Conservation (phyloP, 352 stramenopile species). For the Globisporangium carolinianum region DNA sequence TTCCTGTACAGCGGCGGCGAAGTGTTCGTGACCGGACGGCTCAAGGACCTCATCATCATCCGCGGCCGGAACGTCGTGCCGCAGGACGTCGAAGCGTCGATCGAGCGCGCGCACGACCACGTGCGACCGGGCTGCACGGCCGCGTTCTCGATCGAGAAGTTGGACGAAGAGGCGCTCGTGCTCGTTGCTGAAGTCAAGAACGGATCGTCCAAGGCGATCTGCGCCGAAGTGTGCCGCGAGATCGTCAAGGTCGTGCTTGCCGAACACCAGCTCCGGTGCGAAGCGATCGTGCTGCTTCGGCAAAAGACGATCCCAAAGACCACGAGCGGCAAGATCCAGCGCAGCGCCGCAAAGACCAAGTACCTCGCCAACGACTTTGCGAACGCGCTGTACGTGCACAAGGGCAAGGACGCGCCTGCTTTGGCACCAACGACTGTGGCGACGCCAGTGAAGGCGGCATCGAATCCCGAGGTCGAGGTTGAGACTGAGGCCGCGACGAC, state of each 20-base stretch:
- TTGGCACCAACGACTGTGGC: constrained; percentile 6
- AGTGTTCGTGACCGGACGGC: constrained; percentile 65
- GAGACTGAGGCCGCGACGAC: constrained; percentile 8
- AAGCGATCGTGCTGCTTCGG: constrained; percentile 63
- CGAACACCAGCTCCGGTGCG: constrained; percentile 67
- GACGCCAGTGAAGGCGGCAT: neutral
- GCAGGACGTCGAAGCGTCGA: constrained; percentile 70
- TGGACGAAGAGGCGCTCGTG: constrained; percentile 67
- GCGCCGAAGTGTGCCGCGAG: constrained; percentile 48
- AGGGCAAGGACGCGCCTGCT: constrained; percentile 24
- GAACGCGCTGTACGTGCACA: constrained; percentile 51
- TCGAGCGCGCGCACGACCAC: constrained; percentile 54
- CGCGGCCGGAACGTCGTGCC: constrained; percentile 71
- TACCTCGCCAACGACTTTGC: constrained; percentile 35
- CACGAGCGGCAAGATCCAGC: constrained; percentile 82
- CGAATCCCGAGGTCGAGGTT: constrained; percentile 9
- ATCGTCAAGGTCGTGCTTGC: constrained; percentile 58
- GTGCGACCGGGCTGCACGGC: constrained; percentile 69
- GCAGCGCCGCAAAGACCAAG: constrained; percentile 52
- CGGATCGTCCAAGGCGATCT: constrained; percentile 39
- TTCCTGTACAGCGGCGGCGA: constrained; percentile 55
- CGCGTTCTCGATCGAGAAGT: constrained; percentile 76
- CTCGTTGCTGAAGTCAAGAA: constrained; percentile 75
- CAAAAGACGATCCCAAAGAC: constrained; percentile 78
- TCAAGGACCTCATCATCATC: constrained; percentile 85